These are phyloP conservation scores for Primulina eburnea DNA, from an alignment of 257 asterid species.

Conservation along the genomic window DNA sequence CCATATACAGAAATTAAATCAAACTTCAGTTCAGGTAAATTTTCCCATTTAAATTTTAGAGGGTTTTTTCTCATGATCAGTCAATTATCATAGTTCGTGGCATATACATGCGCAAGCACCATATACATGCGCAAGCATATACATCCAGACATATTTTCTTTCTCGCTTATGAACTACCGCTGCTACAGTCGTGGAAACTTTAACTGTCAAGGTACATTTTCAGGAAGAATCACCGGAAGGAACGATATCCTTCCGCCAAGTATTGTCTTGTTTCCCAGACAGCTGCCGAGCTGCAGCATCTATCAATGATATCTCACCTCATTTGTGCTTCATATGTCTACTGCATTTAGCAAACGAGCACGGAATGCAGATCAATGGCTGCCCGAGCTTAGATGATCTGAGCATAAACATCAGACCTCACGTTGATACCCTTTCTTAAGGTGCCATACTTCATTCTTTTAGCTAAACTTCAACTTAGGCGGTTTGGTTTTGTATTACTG, in stretches of 20 bases:
- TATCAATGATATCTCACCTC: constrained; percentile 67
- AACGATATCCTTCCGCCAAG: constrained; percentile 63
- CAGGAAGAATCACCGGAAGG: constrained; percentile 38
- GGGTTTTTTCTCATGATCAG: not conserved
- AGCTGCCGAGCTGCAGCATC: constrained; percentile 66
- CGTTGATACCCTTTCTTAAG: constrained; percentile 6
- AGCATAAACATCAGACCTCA: constrained; percentile 38
- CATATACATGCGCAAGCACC: not conserved
- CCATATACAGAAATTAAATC: constrained; percentile 45
- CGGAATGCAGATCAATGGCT: constrained; percentile 55
- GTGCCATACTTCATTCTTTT: not conserved
- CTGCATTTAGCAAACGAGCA: constrained; percentile 96
- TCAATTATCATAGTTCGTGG: not conserved
- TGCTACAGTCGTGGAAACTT: not conserved
- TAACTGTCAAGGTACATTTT: not conserved
- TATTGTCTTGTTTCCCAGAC: constrained; percentile 57
- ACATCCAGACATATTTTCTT: too few relatives aligned
- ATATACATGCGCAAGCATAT: not conserved
- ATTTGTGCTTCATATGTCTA: constrained; percentile 91
- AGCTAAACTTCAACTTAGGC: not conserved
- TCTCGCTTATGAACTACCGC: not conserved
- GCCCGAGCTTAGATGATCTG: constrained; percentile 69
- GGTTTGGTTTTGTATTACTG: constrained; percentile 11
- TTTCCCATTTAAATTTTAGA: not conserved
- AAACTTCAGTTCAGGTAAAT: constrained; percentile 47